A percentile compares a stretch with the other conserved stretches of the same genome.
Evolutionary conservation across 2,329 filamentous ascomycete species (phyloP).

Genomic region (Fusarium poae): DNA sequence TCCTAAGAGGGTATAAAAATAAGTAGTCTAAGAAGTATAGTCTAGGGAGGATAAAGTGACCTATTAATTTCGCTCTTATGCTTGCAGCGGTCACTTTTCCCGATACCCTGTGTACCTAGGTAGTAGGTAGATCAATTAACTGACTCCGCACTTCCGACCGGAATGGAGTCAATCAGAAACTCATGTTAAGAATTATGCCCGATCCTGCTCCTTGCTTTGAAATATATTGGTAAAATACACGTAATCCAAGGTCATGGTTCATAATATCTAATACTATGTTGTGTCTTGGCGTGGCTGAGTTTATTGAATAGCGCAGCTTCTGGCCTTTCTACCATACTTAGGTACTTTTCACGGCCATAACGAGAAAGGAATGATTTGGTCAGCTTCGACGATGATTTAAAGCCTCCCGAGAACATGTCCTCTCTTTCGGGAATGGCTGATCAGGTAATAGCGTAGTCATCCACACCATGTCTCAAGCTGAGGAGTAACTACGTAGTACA

Average conservation of each 20-base stretch:
- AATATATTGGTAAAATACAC: neutral
- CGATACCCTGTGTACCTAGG: no score
- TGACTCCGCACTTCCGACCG: no score
- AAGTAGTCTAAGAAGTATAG: no score
- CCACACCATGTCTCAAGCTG: conserved; percentile 27
- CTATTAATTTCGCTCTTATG: no score
- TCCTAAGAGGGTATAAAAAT: no score
- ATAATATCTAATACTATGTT: neutral
- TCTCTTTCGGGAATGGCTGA: conserved; percentile 21
- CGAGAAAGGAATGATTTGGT: neutral
- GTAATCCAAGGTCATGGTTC: neutral
- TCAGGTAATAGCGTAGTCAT: conserved; percentile 31
- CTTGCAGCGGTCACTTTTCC: no score
- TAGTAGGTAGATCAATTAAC: no score
- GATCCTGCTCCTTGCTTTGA: neutral
- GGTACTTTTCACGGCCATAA: neutral
- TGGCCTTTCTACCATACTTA: neutral
- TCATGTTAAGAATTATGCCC: no score
- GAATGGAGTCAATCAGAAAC: no score
- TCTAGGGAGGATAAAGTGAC: no score
- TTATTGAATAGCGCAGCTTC: neutral
- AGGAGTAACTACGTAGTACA: conserved; percentile 20
- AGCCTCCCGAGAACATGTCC: conserved; percentile 1
- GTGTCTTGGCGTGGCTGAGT: neutral
- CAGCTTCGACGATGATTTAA: conserved; percentile 2